Conservation (phyloP, 2,329 filamentous ascomycete species). For the Ustilaginoidea virens region DNA sequence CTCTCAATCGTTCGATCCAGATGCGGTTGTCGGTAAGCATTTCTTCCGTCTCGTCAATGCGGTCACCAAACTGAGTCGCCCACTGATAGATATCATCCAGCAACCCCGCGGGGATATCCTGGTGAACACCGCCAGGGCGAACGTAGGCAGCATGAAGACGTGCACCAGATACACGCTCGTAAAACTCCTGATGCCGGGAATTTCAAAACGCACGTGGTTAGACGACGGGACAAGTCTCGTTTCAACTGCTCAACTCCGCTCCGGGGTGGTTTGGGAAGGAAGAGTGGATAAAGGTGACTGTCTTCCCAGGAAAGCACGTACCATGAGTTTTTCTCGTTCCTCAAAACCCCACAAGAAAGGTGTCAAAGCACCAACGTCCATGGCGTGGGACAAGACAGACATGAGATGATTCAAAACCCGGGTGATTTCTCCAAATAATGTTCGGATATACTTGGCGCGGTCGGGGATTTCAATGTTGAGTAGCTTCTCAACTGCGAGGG, state of each 20-base stretch:
- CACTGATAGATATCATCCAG: conserved; percentile 99
- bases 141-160: conserved; percentile 96
- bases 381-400: conserved; percentile 92
- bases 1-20: conserved; percentile 88
- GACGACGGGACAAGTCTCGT: no score
- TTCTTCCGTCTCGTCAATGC: conserved; percentile 97
- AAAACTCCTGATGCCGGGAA: conserved; percentile 99
- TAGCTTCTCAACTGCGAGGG: conserved; percentile 92
- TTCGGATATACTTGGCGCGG: conserved; percentile 92
- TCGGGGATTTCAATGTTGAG: conserved; percentile 93
- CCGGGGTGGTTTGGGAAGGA: neutral
- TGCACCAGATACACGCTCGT: conserved; percentile 95
- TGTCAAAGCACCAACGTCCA: conserved; percentile 96
- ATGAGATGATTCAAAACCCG: conserved; percentile 93
- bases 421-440: conserved; percentile 89
- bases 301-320: conserved; percentile 32
- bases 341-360: conserved; percentile 99
- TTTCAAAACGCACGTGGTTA: neutral
- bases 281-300: neutral
- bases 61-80: conserved; percentile 97
- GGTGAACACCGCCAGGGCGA: conserved; percentile 87
- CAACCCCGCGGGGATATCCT: conserved; percentile 85
- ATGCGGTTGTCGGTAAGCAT: conserved; percentile 98
- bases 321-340: conserved; percentile 99
- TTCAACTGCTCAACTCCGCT: no score